Evolutionary conservation across 163 green algal species (phyloP).

Genomic region (Chlamydomonas reinhardtii): DNA sequence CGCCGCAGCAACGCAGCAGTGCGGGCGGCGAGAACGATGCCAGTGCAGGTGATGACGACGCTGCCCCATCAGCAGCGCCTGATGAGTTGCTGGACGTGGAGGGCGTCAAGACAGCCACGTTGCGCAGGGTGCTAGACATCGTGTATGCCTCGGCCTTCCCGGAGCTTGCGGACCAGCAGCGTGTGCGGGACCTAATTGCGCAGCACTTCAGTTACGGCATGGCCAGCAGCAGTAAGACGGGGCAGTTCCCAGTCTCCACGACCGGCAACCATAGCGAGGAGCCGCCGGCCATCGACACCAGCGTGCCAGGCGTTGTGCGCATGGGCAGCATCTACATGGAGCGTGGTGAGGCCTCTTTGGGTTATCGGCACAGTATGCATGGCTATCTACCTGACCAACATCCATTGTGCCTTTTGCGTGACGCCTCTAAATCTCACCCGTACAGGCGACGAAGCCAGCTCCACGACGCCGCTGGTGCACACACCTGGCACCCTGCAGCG

Average conservation of each 20-base stretch:
- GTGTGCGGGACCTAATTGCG: constrained; percentile 25
- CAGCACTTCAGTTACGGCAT: constrained; percentile 12
- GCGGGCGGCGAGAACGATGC: too few species aligned
- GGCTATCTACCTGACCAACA: too few species aligned
- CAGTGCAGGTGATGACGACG: background rate
- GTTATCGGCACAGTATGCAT: too few species aligned
- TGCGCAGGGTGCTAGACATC: constrained; percentile 46
- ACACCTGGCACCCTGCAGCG: constrained; percentile 31
- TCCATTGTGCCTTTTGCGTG: too few species aligned
- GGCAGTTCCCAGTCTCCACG: background rate
- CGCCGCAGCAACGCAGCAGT: too few species aligned
- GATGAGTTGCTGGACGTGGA: background rate
- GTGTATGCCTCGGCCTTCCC: constrained; percentile 51
- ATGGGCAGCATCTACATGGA: constrained; percentile 56
- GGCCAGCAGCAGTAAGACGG: background rate
- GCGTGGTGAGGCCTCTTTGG: constrained; percentile 40
- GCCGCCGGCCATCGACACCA: constrained; percentile 33
- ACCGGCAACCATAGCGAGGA: background rate
- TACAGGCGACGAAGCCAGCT: constrained; percentile 11
- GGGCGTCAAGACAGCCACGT: background rate
- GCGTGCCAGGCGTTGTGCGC: constrained; percentile 34
- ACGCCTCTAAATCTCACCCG: too few species aligned
- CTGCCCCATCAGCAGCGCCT: too few species aligned
- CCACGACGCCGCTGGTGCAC: constrained; percentile 19
- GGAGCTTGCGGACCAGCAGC: constrained; percentile 29